Evolutionary conservation across 2,329 filamentous ascomycete species (phyloP).

Genomic region (Coniella lustricola): DNA sequence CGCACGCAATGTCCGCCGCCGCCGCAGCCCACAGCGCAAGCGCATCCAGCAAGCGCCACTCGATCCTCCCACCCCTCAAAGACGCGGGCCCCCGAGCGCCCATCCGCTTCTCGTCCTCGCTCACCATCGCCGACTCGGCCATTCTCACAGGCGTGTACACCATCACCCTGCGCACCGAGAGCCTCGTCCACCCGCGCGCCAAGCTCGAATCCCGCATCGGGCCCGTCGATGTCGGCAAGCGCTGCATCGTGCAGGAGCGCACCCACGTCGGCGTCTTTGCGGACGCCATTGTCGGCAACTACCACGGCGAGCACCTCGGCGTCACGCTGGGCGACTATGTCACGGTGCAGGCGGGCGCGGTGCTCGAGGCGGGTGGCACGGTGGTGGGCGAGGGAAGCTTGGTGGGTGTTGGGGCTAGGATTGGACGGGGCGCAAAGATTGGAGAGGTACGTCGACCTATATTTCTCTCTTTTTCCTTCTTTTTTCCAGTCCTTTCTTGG

Average conservation of each 20-base stretch:
- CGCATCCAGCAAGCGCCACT: conserved; percentile 43
- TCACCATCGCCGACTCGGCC: conserved; percentile 57
- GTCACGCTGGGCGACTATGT: conserved; percentile 55
- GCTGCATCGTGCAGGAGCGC: conserved; percentile 74
- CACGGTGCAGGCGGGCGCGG: conserved; percentile 51
- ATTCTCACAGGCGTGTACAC: conserved; percentile 64
- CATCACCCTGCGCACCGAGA: conserved; percentile 70
- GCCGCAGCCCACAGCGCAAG: conserved; percentile 20
- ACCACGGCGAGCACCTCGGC: conserved; percentile 23
- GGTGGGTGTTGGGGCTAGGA: conserved; percentile 52
- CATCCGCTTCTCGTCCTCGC: conserved; percentile 52
- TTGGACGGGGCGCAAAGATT: conserved; percentile 54
- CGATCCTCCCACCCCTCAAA: conserved; percentile 46
- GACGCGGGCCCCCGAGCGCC: conserved; percentile 52
- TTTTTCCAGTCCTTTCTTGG: no score
- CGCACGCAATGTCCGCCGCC: conserved; percentile 37
- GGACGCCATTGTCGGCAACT: conserved; percentile 18
- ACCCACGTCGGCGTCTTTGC: conserved; percentile 44
- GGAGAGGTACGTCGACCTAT: conserved; percentile 58
- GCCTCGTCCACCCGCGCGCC: conserved; percentile 79
- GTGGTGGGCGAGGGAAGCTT: conserved; percentile 53
- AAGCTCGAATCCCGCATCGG: conserved; percentile 72
- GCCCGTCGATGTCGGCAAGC: conserved; percentile 71
- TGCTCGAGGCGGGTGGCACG: conserved; percentile 56
- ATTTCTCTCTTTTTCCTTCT: no score